Evolutionary conservation across 2,329 filamentous ascomycete genomes (phyloP).

Genomic region (Sclerotinia glacialis): DNA sequence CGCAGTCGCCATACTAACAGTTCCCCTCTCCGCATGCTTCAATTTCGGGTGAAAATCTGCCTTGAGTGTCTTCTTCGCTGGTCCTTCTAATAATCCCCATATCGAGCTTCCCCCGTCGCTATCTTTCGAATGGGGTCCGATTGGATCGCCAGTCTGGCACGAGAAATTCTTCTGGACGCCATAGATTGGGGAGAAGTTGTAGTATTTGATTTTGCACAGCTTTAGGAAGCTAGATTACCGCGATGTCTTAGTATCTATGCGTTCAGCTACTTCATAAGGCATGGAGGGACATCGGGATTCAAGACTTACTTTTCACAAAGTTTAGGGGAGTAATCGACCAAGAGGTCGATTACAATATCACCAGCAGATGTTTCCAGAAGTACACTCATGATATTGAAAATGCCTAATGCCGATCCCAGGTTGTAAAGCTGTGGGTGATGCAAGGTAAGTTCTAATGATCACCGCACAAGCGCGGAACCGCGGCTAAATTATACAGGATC

Average conservation of each 20-base stretch:
- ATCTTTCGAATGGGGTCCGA: constrained; percentile 77
- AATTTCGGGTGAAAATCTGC: constrained; percentile 84
- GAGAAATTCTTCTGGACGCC: constrained; percentile 93
- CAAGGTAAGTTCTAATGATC: constrained; percentile 4
- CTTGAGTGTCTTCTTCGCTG: constrained; percentile 71
- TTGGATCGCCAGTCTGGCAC: constrained; percentile 91
- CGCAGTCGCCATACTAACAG: constrained; percentile 96
- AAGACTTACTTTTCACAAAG: constrained; percentile 89
- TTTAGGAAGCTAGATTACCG: constrained; percentile 76
- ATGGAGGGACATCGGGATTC: constrained; percentile 19
- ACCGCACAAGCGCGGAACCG: constrained; percentile 15
- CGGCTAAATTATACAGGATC: constrained; percentile 10
- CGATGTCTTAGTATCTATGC: constrained; percentile 50
- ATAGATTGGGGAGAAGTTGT: constrained; percentile 93
- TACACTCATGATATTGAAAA: constrained; percentile 69
- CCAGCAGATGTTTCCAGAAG: constrained; percentile 89
- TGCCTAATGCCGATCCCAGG: not conserved
- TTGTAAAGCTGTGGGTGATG: constrained; percentile 16
- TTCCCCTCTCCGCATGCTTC: constrained; percentile 85
- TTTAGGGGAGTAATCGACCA: constrained; percentile 84
- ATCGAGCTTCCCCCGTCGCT: constrained; percentile 93
- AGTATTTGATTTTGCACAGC: constrained; percentile 98
- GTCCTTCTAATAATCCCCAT: constrained; percentile 76
- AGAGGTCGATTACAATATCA: constrained; percentile 90
- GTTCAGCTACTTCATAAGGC: constrained; percentile 48